These are phyloP conservation scores for Peronospora belbahrii DNA, from an alignment of 352 stramenopile genomes.

Conservation along the genomic window DNA sequence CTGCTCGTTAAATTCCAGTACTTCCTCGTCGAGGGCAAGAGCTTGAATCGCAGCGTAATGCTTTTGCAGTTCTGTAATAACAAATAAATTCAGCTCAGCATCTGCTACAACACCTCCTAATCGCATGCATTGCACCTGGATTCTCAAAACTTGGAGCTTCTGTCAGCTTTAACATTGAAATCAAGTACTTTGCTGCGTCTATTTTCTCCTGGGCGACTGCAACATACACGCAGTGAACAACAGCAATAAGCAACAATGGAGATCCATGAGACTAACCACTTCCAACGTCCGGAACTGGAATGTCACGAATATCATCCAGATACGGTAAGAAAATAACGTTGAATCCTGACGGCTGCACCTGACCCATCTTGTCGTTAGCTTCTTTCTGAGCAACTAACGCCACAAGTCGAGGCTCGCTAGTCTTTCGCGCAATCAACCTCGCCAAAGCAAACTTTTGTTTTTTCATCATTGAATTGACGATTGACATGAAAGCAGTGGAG, in stretches of 20 bases:
- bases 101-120: too few species aligned
- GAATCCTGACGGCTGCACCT: constrained; percentile 72
- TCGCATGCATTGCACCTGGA: constrained; percentile 30
- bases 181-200: constrained; percentile 54
- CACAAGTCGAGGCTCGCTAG: constrained; percentile 68
- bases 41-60: constrained; percentile 77
- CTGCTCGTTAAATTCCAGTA: constrained; percentile 66
- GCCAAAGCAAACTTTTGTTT: constrained; percentile 63
- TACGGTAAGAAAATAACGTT: constrained; percentile 75
- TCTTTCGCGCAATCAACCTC: constrained; percentile 61
- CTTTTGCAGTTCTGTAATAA: constrained; percentile 65
- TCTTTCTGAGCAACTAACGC: constrained; percentile 74
- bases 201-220: constrained; percentile 48
- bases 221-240: constrained; percentile 7
- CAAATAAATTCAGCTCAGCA: background rate
- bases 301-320: constrained; percentile 71
- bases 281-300: constrained; percentile 34
- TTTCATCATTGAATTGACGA: constrained; percentile 57
- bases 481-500: constrained; percentile 53
- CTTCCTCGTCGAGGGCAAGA: constrained; percentile 62
- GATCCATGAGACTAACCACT: constrained; percentile 19
- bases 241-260: background rate
- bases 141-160: constrained; percentile 80
- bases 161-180: constrained; percentile 59
- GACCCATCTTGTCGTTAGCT: constrained; percentile 62